A percentile compares a stretch with the other conserved stretches of the same genome.
These are phyloP conservation scores for Trichocomaceae sp. DNA, from an alignment of 2,329 filamentous ascomycete genomes.

Conservation along the genomic window DNA sequence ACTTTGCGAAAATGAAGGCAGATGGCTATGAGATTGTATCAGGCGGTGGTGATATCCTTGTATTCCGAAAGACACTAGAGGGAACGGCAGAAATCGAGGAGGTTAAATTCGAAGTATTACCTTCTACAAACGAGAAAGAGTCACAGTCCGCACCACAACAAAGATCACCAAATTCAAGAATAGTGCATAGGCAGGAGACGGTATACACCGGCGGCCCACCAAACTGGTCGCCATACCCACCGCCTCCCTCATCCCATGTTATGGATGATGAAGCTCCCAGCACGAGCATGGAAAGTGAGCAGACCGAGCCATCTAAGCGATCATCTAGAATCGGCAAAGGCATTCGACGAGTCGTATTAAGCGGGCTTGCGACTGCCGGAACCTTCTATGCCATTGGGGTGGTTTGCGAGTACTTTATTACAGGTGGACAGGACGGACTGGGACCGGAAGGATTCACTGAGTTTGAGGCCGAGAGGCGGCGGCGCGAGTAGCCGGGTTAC, in stretches of 20 bases:
- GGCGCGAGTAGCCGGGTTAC: constrained; percentile 14
- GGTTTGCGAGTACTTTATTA: constrained; percentile 36
- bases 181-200: constrained; percentile 19
- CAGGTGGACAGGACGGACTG: constrained; percentile 32
- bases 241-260: constrained; percentile 2
- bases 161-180: constrained; percentile 14
- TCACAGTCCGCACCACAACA: background rate
- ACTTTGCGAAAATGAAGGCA: constrained; percentile 32
- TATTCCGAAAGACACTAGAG: constrained; percentile 22
- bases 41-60: constrained; percentile 36
- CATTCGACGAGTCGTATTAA: constrained; percentile 29
- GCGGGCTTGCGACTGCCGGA: constrained; percentile 29
- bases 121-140: background rate
- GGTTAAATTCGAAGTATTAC: background rate
- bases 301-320: constrained; percentile 11
- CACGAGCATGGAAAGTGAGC: background rate
- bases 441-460: constrained; percentile 35
- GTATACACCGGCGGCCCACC: constrained; percentile 18
- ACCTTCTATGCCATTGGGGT: constrained; percentile 39
- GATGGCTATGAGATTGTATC: constrained; percentile 40
- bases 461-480: constrained; percentile 30
- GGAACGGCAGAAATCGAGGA: background rate
- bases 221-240: constrained; percentile 23
- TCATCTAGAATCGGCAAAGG: constrained; percentile 15
- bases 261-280: background rate